phyloP scores from a whole-genome alignment of 2,329 filamentous ascomycete species.

The Lachnellula arida region DNA sequence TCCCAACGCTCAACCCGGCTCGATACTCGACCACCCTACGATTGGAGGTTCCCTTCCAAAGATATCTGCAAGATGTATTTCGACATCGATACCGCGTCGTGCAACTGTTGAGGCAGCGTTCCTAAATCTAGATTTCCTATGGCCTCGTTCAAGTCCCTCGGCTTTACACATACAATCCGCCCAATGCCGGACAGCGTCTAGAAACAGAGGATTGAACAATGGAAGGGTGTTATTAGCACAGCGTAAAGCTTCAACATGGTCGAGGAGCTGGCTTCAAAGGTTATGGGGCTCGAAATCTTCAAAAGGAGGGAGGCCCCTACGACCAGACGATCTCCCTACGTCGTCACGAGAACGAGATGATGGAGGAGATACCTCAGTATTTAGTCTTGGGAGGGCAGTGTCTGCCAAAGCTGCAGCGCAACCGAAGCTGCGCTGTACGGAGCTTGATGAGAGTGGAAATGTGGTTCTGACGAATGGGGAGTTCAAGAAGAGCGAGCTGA shows the following conservation, averaged over 20 bases:
- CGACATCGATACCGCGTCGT: conserved; percentile 14
- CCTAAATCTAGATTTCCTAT: conserved; percentile 26
- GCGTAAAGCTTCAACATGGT: conserved; percentile 17
- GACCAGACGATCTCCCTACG: conserved; percentile 54
- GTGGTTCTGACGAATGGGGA: conserved; percentile 91
- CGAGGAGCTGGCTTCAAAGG: conserved; percentile 23
- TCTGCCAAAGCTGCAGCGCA: conserved; percentile 76
- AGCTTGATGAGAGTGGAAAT: conserved; percentile 88
- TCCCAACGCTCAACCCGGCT: conserved; percentile 33
- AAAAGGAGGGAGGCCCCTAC: conserved; percentile 36
- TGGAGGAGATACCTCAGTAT: conserved; percentile 55
- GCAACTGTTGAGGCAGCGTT: conserved; percentile 22
- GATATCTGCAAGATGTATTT: conserved; percentile 16
- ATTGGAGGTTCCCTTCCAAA: conserved; percentile 16
- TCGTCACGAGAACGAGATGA: conserved; percentile 50
- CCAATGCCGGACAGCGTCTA: background rate
- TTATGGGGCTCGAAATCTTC: conserved; percentile 19
- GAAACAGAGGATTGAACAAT: background rate
- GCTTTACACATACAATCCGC: background rate
- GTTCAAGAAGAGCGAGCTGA: conserved; percentile 96
- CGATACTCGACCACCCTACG: conserved; percentile 25
- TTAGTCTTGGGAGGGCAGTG: conserved; percentile 65
- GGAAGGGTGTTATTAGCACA: conserved; percentile 4
- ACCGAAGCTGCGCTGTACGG: conserved; percentile 83
- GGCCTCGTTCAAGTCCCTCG: conserved; percentile 15